Conservation (phyloP, 108 stramenopile species). For the Craspedostauros australis region DNA sequence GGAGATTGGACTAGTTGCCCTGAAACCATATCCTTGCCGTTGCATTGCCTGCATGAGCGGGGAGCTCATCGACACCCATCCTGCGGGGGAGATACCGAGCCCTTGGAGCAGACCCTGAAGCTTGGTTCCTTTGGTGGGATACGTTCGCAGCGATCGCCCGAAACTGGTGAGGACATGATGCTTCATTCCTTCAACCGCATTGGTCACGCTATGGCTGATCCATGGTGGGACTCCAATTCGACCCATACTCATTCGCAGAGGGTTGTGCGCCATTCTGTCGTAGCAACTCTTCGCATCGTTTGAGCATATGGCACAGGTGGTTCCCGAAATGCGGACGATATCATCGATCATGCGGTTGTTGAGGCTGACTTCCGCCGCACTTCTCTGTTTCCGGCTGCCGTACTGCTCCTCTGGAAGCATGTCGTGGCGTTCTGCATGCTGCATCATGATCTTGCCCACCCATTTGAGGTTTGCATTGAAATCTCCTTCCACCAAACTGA, state of each 20-base stretch:
- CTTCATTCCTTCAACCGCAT: background rate
- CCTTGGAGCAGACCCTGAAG: constrained; percentile 24
- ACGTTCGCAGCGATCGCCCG: background rate
- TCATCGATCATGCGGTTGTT: no score
- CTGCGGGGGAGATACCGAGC: constrained; percentile 31
- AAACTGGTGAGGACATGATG: constrained; percentile 5
- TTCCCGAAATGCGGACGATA: no score
- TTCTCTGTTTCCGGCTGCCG: no score
- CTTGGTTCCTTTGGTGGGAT: background rate
- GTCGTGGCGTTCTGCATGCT: background rate
- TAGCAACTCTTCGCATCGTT: constrained; percentile 19
- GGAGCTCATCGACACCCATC: constrained; percentile 25
- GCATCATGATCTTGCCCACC: constrained; percentile 2
- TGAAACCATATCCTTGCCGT: constrained; percentile 1
- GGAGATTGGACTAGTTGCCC: background rate
- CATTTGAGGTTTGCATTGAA: constrained; percentile 10
- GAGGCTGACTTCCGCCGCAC: no score
- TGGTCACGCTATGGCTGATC: background rate
- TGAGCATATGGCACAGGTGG: no score
- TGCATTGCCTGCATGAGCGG: constrained; percentile 11
- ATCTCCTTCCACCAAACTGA: constrained; percentile 9
- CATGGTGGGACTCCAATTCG: background rate
- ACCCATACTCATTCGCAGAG: background rate
- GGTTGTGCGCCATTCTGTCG: constrained; percentile 10
- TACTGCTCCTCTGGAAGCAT: no score